Percentiles rank a stretch among this genome's conserved stretches.
Conservation (phyloP, 1,139 yeast genomes). For the Taphrina betulina region DNA sequence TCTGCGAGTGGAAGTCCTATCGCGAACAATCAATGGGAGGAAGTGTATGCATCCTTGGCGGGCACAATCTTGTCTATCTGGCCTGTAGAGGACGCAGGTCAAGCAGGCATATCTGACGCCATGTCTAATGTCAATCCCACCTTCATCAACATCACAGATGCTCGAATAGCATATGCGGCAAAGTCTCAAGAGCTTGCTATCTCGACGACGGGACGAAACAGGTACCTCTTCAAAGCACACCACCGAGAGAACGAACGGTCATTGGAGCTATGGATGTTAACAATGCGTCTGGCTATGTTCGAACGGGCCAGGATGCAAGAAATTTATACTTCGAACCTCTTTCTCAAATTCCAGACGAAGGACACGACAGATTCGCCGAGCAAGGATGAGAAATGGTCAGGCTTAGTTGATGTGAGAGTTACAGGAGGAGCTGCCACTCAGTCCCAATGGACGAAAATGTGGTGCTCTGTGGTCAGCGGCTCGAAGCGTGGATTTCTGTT, state of each 20-base stretch:
- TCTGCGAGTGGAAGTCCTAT: neutral
- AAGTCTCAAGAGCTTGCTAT: neutral
- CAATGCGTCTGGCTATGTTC: slow-evolving; percentile 10
- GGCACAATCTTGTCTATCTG: slow-evolving; percentile 14
- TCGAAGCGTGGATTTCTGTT: neutral
- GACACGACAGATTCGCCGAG: slow-evolving; percentile 1
- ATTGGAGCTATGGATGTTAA: slow-evolving; percentile 4
- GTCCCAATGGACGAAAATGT: slow-evolving; percentile 25
- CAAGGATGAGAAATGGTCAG: slow-evolving; percentile 13
- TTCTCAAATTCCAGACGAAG: neutral
- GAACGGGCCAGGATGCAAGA: slow-evolving; percentile 29
- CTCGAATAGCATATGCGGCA: neutral
- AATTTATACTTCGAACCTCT: slow-evolving; percentile 15
- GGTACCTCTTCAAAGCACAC: neutral
- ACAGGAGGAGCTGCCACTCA: slow-evolving; percentile 15
- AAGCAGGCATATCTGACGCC: no score
- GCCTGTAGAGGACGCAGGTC: slow-evolving; percentile 5
- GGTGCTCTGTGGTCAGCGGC: slow-evolving; percentile 1
- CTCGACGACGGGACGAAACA: slow-evolving; percentile 18
- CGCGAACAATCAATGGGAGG: slow-evolving; percentile 6
- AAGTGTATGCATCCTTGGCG: slow-evolving; percentile 7
- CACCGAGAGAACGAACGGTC: neutral
- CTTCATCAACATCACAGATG: slow-evolving; percentile 22
- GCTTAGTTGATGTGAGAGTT: slow-evolving; percentile 17
- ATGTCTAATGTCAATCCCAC: neutral